Conservation (phyloP, 371 early-diverging fungal species). For the Rhizopus stolonifer region DNA sequence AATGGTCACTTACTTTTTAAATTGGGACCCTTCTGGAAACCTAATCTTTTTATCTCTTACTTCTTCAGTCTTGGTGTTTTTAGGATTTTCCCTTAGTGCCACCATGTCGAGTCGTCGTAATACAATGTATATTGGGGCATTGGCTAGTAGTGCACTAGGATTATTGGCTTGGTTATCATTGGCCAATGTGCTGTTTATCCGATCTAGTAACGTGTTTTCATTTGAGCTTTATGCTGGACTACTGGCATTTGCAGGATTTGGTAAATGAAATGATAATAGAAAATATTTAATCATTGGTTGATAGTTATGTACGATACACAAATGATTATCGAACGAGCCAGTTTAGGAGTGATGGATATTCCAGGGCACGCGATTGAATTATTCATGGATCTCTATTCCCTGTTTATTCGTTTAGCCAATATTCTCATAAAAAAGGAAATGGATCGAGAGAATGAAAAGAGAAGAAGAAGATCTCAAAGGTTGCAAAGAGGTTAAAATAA, state of each 20-base stretch:
- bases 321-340: conserved; percentile 56
- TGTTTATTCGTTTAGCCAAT: conserved; percentile 52
- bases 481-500: conserved; percentile 7
- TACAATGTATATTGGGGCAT: conserved; percentile 46
- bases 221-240: conserved; percentile 57
- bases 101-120: conserved; percentile 45
- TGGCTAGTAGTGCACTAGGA: conserved; percentile 40
- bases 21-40: conserved; percentile 39
- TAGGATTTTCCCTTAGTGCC: conserved; percentile 50
- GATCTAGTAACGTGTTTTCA: conserved; percentile 41
- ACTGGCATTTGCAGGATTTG: conserved; percentile 51
- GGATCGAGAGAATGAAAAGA: conserved; percentile 28
- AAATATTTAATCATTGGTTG: too few relatives aligned
- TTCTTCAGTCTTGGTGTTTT: conserved; percentile 52
- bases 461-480: conserved; percentile 10
- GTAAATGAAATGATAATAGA: conserved; percentile 25
- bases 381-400: conserved; percentile 54
- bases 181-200: conserved; percentile 45
- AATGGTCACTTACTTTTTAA: conserved; percentile 22
- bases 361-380: conserved; percentile 52
- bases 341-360: conserved; percentile 46
- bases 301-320: conserved; percentile 64
- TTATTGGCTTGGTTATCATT: conserved; percentile 42
- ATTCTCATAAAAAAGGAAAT: conserved; percentile 45
- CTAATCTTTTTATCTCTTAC: conserved; percentile 36